Percentiles rank a stretch among this genome's conserved stretches.
Evolutionary conservation across 1,284 basidiomycete species (phyloP).

Genomic region (Ganoderma sinense): DNA sequence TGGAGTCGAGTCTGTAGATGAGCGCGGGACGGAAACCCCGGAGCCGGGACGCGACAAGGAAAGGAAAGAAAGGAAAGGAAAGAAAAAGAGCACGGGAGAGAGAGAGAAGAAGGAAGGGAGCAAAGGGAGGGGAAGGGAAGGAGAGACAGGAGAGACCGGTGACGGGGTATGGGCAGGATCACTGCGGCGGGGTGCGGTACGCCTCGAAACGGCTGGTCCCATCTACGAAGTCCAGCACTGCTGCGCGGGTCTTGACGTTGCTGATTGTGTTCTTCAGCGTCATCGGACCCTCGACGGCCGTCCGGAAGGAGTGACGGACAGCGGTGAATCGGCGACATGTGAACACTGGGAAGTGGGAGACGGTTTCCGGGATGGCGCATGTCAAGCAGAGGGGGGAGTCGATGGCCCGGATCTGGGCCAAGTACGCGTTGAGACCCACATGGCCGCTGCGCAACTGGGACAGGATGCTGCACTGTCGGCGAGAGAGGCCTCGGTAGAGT

Average conservation of each 20-base stretch:
- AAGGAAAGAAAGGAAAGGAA: not conserved
- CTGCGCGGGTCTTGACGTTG: not conserved
- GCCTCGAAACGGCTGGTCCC: slow-evolving; percentile 9
- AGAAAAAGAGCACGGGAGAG: no score
- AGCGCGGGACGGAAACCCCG: no score
- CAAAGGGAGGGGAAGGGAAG: no score
- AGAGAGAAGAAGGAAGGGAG: no score
- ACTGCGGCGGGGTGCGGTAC: not conserved
- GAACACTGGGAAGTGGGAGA: slow-evolving; percentile 8
- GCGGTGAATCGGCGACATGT: slow-evolving; percentile 5
- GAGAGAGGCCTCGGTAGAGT: not conserved
- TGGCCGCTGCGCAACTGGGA: slow-evolving; percentile 13
- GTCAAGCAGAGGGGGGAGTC: slow-evolving; percentile 9
- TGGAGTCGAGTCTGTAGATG: no score
- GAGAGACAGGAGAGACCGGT: no score
- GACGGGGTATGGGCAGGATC: not conserved
- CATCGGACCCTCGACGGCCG: slow-evolving; percentile 3
- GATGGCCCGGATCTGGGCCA: slow-evolving; percentile 4
- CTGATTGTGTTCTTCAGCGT: slow-evolving; percentile 5
- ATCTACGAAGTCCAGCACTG: slow-evolving; percentile 5
- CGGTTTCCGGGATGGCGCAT: slow-evolving; percentile 6
- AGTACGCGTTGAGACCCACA: slow-evolving; percentile 10
- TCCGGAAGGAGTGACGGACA: not conserved
- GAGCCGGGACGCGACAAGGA: not conserved
- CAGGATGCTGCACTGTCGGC: slow-evolving; percentile 10